A percentile compares a stretch with the other conserved stretches of the same genome.
Evolutionary conservation across 2,329 filamentous ascomycete genomes (phyloP).

Genomic region (Ascochyta lentis): DNA sequence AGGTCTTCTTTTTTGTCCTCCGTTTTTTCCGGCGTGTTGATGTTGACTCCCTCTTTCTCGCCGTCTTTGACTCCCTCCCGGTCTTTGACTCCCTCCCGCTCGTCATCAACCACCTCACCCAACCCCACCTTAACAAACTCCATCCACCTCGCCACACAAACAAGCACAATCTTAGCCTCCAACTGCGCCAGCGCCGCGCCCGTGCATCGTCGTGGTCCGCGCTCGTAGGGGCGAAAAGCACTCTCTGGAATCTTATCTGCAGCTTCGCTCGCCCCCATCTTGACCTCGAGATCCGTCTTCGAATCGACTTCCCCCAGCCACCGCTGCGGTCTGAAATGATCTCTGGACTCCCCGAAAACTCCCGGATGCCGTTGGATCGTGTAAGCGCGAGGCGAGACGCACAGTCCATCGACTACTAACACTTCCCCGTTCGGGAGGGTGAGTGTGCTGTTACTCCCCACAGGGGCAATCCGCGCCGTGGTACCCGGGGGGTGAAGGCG

Average conservation of each 20-base stretch:
- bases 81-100: background rate
- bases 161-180: constrained; percentile 59
- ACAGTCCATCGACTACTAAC: constrained; percentile 20
- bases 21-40: no score
- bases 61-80: no score
- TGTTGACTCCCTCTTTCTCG: background rate
- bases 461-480: constrained; percentile 22
- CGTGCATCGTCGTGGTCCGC: constrained; percentile 61
- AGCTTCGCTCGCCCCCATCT: background rate
- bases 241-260: constrained; percentile 45
- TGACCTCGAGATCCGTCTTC: no score
- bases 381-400: constrained; percentile 21
- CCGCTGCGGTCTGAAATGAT: constrained; percentile 34
- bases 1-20: no score
- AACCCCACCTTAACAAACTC: constrained; percentile 49
- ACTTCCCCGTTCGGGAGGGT: constrained; percentile 18
- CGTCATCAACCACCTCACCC: constrained; percentile 25
- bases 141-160: constrained; percentile 56
- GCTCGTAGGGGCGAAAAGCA: constrained; percentile 61
- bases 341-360: constrained; percentile 19
- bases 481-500: constrained; percentile 49
- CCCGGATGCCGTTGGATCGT: constrained; percentile 25
- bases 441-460: constrained; percentile 15
- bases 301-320: constrained; percentile 21
- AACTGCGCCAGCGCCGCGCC: constrained; percentile 62